These are phyloP conservation scores for Candida broadrunensis DNA, from an alignment of 805 yeast species.

Conservation along the genomic window DNA sequence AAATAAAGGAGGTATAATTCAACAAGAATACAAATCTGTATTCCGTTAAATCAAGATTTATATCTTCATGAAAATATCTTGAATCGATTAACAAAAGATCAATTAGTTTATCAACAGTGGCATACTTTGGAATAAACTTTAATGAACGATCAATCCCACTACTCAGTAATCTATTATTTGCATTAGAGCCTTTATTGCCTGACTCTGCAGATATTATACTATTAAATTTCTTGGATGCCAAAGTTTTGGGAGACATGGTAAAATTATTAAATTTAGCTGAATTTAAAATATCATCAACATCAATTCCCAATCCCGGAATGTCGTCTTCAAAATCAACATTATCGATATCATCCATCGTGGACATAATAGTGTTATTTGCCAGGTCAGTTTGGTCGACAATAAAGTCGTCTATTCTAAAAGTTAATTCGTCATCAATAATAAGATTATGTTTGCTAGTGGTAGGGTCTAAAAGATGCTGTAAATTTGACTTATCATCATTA, in stretches of 20 bases:
- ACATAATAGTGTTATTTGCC: constrained; percentile 6
- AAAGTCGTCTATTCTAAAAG: constrained; percentile 36
- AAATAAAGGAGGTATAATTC: constrained; percentile 37
- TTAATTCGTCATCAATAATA: constrained; percentile 27
- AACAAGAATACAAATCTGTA: constrained; percentile 40
- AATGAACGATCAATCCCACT: constrained; percentile 4
- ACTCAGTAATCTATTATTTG: neutral
- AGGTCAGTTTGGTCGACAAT: constrained; percentile 18
- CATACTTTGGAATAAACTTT: constrained; percentile 40
- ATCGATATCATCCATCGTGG: constrained; percentile 21
- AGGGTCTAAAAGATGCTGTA: constrained; percentile 13
- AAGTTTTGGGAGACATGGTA: constrained; percentile 7
- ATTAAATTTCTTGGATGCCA: constrained; percentile 4
- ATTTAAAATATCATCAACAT: constrained; percentile 41
- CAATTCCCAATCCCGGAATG: constrained; percentile 40
- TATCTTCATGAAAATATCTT: constrained; percentile 48
- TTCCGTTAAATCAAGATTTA: constrained; percentile 36
- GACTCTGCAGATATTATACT: constrained; percentile 15
- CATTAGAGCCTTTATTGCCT: neutral
- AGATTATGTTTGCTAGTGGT: constrained; percentile 19
- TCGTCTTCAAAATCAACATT: constrained; percentile 32
- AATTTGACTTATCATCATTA: neutral
- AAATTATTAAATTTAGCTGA: constrained; percentile 37
- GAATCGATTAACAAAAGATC: constrained; percentile 76
- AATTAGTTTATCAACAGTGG: constrained; percentile 70